Conservation (phyloP, 352 stramenopile species). For the Pythium apleroticum region DNA sequence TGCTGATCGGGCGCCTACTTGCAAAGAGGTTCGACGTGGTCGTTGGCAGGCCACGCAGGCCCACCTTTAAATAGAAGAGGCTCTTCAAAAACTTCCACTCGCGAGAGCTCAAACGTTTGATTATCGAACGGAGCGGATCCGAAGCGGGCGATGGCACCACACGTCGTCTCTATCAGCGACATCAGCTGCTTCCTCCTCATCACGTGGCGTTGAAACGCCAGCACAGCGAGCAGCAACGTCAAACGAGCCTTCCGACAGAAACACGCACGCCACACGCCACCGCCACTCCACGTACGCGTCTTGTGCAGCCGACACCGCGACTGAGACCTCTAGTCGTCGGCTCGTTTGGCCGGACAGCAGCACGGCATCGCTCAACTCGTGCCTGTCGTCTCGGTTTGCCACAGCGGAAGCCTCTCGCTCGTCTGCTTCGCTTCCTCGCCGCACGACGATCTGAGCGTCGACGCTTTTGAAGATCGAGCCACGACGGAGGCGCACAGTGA, state of each 20-base stretch:
- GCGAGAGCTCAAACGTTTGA: constrained; percentile 1
- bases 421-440: constrained; percentile 5
- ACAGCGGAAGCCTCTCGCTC: neutral
- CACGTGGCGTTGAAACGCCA: neutral
- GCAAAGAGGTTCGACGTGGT: too few relatives aligned
- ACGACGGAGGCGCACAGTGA: constrained; percentile 4
- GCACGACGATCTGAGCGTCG: constrained; percentile 13
- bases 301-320: neutral
- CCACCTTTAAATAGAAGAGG: constrained; percentile 5
- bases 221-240: constrained; percentile 36
- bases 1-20: neutral
- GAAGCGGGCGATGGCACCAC: constrained; percentile 50
- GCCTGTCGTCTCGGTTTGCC: neutral
- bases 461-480: neutral
- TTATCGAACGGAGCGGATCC: constrained; percentile 32
- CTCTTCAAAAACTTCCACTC: neutral
- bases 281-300: constrained; percentile 8
- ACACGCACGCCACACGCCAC: constrained; percentile 46
- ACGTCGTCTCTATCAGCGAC: constrained; percentile 20
- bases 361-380: neutral
- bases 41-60: too few relatives aligned
- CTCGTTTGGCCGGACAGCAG: constrained; percentile 16
- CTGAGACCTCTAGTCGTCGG: constrained; percentile 6
- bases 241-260: constrained; percentile 65
- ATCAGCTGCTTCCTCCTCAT: neutral